Evolutionary conservation across 2,329 filamentous ascomycete genomes (phyloP), one percentile per base, ranked within the genome.

Genomic region (Gnomoniopsis smithogilvyi): DNA sequence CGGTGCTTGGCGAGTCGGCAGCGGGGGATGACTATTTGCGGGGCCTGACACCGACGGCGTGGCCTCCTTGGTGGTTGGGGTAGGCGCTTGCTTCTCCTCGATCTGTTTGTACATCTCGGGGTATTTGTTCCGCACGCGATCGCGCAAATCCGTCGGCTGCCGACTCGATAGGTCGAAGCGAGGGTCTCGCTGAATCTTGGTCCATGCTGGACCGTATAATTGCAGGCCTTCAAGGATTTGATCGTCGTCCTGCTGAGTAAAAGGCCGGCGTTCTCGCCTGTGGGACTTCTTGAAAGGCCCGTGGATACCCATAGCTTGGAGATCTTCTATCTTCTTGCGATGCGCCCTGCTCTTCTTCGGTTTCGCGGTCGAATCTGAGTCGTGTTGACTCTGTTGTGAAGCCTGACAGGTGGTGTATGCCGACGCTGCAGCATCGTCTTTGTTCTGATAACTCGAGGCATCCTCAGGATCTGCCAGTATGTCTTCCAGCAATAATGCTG

Each of bases 121-220:
- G 64, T 85, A 86, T 64, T 85, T 87, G 70, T 88, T 88, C 47
- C 85, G 79, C 34, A 87, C 78, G 22, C 85, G 78, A 63, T 88
- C 85, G 62, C 85, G 76, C 54, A 88, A 69, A 66, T 88, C 85
- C 0, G 85, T 88, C 1, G 85, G 84, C 63, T 86, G 82, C 48
- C 85, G 76, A 60, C 70, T 81, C 4, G 80, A 78, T n/a, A 88
- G 73, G 60, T 84, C 76, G 69, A 84, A 86, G 30, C 75, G 75
- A 15, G 79, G 70, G 61, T 88, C 84, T 38, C 84, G 78, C 67
- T 86, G 84, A 21, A 88, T 88, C 68, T 81, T 84, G 54, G 84
- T 86, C 85, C 86, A 88, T 10, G 83, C 80, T 10, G 85, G 82
- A 0, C 85, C 85, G 66, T 87, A 86, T 3, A 77, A 67, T 43